Evolutionary conservation across 2,329 filamentous ascomycete species (phyloP), one percentile per base, ranked within the genome.

Genomic region (Microdochium bolleyi): DNA sequence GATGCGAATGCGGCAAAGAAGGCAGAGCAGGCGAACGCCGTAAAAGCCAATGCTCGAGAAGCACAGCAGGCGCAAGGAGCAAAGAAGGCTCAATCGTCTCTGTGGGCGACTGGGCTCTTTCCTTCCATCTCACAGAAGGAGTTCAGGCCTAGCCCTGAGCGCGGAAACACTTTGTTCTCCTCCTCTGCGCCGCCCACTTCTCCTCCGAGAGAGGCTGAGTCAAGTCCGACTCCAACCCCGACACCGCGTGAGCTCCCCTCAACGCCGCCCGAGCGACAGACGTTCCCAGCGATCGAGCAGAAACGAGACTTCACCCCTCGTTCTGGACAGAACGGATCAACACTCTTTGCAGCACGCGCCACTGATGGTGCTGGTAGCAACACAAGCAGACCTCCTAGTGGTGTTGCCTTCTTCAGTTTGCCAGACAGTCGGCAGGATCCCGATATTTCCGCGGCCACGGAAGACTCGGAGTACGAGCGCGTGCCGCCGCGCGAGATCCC

Each of bases 231-330:
- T 19, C 52, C 53, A 19, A 46, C 34, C 19, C 24, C 52, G 41
- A 57, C 48, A 55, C 59, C 54, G 27, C 52, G 51, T 1, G 54
- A 54, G 49, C 59, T 57, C 48, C 62, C 65, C 30, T 61, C 66
- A 0, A 61, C 60, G 3, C 69, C 68, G 3, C 64, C 68, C 1
- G 68, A 72, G n/a, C 62, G 59, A 16, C 51, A 64, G 9, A 50
- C 57, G 0, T 64, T 67, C 52, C 67, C 69, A 0, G 61, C 67
- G 1, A 69, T 77, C 8, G 64, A 70, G 24, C 75, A 78, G 59
- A 78, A 78, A 61, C 65, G 64, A 51, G 73, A 78, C 58, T 79
- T 79, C 50, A 76, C 74, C 0, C 77, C 77, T 1, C 70, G 63
- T 2, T 66, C 65, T 1, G 62, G 68, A 27, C 67, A 69, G 22